Percentiles rank a stretch among this genome's conserved stretches.
These are phyloP conservation scores for Aureobasidium sp. DNA, from an alignment of 2,329 filamentous ascomycete species.

Conservation along the genomic window DNA sequence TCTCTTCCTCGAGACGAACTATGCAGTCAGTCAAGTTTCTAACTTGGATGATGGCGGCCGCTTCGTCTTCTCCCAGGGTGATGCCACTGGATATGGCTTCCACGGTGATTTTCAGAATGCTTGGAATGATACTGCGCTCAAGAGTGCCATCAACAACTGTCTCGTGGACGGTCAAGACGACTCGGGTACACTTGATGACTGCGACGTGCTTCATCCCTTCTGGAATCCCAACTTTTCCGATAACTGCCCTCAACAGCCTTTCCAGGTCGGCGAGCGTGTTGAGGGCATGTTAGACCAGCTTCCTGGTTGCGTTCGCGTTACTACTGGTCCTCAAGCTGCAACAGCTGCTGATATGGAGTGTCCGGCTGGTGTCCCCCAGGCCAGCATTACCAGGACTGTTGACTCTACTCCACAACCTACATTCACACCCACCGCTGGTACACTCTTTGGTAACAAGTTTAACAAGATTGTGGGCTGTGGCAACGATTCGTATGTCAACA, in stretches of 20 bases:
- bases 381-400: slow-evolving; percentile 23
- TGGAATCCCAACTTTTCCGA: slow-evolving; percentile 22
- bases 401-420: slow-evolving; percentile 26
- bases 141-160: slow-evolving; percentile 32
- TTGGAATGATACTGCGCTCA: slow-evolving; percentile 37
- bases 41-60: slow-evolving; percentile 28
- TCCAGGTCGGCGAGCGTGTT: slow-evolving; percentile 25
- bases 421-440: slow-evolving; percentile 22
- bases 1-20: slow-evolving; percentile 36
- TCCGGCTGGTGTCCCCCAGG: slow-evolving; percentile 18
- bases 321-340: slow-evolving; percentile 26
- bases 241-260: slow-evolving; percentile 25
- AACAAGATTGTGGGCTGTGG: slow-evolving; percentile 32
- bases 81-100: slow-evolving; percentile 46
- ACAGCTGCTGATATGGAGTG: slow-evolving; percentile 27
- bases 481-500: slow-evolving; percentile 25
- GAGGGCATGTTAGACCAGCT: slow-evolving; percentile 26
- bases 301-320: slow-evolving; percentile 30
- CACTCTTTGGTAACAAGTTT: slow-evolving; percentile 22
- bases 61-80: slow-evolving; percentile 43
- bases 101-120: slow-evolving; percentile 50
- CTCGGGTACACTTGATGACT: slow-evolving; percentile 30
- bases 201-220: slow-evolving; percentile 26
- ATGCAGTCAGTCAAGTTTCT: slow-evolving; percentile 29
- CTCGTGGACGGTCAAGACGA: slow-evolving; percentile 23